phyloP scores from a whole-genome alignment of 2,329 filamentous ascomycete species.

The Mycosphaerella arachidis region DNA sequence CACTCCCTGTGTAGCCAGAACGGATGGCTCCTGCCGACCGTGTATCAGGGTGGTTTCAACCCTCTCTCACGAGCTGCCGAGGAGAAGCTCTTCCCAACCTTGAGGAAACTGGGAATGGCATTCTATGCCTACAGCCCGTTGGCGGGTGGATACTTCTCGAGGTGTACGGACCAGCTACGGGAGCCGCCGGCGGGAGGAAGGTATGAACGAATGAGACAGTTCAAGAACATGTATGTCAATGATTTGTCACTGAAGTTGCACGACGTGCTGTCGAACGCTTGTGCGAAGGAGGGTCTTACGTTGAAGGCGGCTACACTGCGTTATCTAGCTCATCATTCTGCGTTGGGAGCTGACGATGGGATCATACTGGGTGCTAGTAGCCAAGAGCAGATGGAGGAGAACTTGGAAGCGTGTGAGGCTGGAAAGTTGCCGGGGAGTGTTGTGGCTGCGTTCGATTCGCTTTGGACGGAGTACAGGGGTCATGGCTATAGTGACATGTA shows the following conservation, averaged over 20 bases:
- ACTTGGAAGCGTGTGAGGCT: slow-evolving; percentile 26
- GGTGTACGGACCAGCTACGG: slow-evolving; percentile 36
- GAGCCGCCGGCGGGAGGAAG: slow-evolving; percentile 21
- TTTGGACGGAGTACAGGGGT: slow-evolving; percentile 18
- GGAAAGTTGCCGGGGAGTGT: slow-evolving; percentile 25
- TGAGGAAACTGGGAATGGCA: slow-evolving; percentile 41
- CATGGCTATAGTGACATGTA: slow-evolving; percentile 17
- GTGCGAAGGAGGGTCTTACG: slow-evolving; percentile 37
- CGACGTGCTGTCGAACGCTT: slow-evolving; percentile 34
- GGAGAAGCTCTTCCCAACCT: slow-evolving; percentile 39
- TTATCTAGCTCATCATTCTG: slow-evolving; percentile 45
- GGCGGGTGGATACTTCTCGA: slow-evolving; percentile 37
- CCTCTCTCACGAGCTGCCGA: slow-evolving; percentile 34
- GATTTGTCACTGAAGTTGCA: slow-evolving; percentile 42
- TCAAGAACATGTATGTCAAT: slow-evolving; percentile 40
- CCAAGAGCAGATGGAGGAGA: slow-evolving; percentile 31
- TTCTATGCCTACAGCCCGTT: slow-evolving; percentile 42
- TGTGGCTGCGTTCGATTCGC: slow-evolving; percentile 20
- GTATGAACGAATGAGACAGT: slow-evolving; percentile 31
- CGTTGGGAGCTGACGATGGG: slow-evolving; percentile 34
- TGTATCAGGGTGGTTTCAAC: slow-evolving; percentile 48
- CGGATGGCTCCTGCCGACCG: slow-evolving; percentile 41
- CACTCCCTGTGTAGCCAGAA: slow-evolving; percentile 38
- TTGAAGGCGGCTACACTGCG: slow-evolving; percentile 43
- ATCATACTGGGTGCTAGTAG: slow-evolving; percentile 39